These are phyloP conservation scores for Colletotrichum sojae DNA, from an alignment of 2,329 filamentous ascomycete species.

Conservation along the genomic window DNA sequence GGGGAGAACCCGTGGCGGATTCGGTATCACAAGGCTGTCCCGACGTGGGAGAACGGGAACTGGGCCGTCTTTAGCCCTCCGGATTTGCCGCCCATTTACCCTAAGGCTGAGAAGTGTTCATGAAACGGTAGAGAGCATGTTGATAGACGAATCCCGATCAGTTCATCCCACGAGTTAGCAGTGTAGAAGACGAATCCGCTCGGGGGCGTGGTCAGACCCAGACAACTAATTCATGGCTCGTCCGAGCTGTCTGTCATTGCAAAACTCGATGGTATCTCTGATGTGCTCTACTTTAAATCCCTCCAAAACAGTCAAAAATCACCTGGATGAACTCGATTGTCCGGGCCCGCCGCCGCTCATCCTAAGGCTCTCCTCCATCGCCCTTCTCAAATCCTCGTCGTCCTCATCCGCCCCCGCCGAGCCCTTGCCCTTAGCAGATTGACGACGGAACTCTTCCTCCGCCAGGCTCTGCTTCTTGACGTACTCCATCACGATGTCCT, in stretches of 20 bases:
- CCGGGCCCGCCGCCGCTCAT: constrained; percentile 49
- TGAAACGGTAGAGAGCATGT: too few species aligned
- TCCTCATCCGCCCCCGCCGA: constrained; percentile 53
- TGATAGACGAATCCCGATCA: too few species aligned
- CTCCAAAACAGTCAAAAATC: constrained; percentile 1
- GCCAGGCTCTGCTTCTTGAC: constrained; percentile 82
- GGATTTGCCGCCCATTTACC: too few species aligned
- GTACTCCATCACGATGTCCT: constrained; percentile 82
- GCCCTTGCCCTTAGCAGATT: constrained; percentile 53
- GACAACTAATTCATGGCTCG: background rate
- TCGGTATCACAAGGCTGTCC: too few species aligned
- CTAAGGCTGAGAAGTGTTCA: too few species aligned
- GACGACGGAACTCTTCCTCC: constrained; percentile 70
- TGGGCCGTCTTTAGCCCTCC: too few species aligned
- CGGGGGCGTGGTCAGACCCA: background rate
- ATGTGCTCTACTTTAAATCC: constrained; percentile 28
- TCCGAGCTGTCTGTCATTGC: background rate
- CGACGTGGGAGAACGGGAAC: too few species aligned
- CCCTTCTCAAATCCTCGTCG: constrained; percentile 69
- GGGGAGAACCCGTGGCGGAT: too few species aligned
- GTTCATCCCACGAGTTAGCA: too few species aligned
- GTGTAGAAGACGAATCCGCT: too few species aligned
- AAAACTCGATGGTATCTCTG: constrained; percentile 38
- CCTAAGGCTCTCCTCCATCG: constrained; percentile 69
- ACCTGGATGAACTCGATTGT: constrained; percentile 30